Evolutionary conservation across 192 early-diverging fungal genomes (phyloP).

Genomic region (Lobosporangium transversale): DNA sequence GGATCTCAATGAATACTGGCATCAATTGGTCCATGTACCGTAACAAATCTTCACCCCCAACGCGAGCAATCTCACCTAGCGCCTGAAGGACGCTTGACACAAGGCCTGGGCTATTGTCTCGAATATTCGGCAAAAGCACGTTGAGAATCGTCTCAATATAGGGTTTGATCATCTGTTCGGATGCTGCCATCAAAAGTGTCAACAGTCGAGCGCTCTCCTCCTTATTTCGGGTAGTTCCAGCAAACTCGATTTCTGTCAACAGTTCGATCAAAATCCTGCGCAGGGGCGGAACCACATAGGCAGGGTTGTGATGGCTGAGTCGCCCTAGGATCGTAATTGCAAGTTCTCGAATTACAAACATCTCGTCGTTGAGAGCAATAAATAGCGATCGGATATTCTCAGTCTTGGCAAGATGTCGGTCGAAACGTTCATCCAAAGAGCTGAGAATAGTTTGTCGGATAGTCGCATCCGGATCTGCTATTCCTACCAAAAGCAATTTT

Average conservation of each 20-base stretch:
- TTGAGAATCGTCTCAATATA: constrained; percentile 89
- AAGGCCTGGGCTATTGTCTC: constrained; percentile 80
- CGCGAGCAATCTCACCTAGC: constrained; percentile 81
- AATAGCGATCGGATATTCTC: constrained; percentile 90
- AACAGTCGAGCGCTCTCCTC: constrained; percentile 87
- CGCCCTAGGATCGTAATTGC: constrained; percentile 89
- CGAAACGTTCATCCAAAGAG: constrained; percentile 85
- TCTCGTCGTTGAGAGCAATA: constrained; percentile 91
- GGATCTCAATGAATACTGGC: constrained; percentile 87
- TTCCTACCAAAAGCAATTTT: constrained; percentile 85
- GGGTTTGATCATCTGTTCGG: constrained; percentile 83
- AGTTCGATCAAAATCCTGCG: constrained; percentile 86
- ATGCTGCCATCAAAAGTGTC: constrained; percentile 75
- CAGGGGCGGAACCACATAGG: constrained; percentile 88
- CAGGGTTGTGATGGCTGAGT: constrained; percentile 81
- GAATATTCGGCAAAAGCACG: constrained; percentile 83
- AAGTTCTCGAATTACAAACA: constrained; percentile 84
- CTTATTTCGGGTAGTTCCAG: constrained; percentile 74
- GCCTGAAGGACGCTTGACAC: constrained; percentile 82
- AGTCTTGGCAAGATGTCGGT: constrained; percentile 88
- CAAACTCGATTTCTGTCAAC: constrained; percentile 91
- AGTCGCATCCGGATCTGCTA: constrained; percentile 81
- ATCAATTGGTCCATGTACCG: constrained; percentile 84
- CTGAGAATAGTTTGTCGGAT: constrained; percentile 82
- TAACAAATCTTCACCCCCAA: constrained; percentile 83